Conservation (phyloP, 805 yeast genomes). For the Priceomyces fermenticarens region DNA sequence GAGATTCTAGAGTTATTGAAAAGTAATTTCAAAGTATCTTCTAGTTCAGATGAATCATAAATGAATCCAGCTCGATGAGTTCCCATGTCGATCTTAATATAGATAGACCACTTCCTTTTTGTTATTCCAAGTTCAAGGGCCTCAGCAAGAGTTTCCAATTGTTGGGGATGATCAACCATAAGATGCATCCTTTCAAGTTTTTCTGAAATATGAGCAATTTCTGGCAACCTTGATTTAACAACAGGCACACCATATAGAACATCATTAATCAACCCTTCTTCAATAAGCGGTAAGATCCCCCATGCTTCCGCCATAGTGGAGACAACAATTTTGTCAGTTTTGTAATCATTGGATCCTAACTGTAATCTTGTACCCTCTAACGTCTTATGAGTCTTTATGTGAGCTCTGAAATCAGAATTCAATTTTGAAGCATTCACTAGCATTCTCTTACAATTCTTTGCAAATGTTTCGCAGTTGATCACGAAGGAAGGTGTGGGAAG, state of each 20-base stretch:
- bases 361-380: constrained; percentile 56
- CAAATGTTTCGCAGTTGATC: constrained; percentile 30
- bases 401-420: constrained; percentile 56
- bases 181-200: constrained; percentile 46
- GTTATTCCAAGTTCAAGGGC: constrained; percentile 25
- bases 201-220: constrained; percentile 42
- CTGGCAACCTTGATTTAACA: constrained; percentile 47
- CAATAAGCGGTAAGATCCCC: constrained; percentile 40
- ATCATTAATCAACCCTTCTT: constrained; percentile 34
- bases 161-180: constrained; percentile 61
- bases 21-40: constrained; percentile 27
- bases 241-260: constrained; percentile 40
- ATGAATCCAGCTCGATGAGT: constrained; percentile 64
- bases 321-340: constrained; percentile 54
- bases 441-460: constrained; percentile 49
- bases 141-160: constrained; percentile 45
- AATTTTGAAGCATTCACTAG: constrained; percentile 40
- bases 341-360: constrained; percentile 35
- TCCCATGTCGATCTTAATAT: constrained; percentile 70
- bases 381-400: constrained; percentile 75
- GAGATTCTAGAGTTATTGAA: constrained; percentile 20
- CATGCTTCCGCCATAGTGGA: constrained; percentile 70
- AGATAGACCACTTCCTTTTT: constrained; percentile 54
- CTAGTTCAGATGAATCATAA: constrained; percentile 32
- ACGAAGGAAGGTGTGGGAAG: constrained; percentile 62